Percentiles rank a stretch among this genome's conserved stretches.
Evolutionary conservation across 2,329 filamentous ascomycete genomes (phyloP).

Genomic region (Pseudogymnoascus sp.): DNA sequence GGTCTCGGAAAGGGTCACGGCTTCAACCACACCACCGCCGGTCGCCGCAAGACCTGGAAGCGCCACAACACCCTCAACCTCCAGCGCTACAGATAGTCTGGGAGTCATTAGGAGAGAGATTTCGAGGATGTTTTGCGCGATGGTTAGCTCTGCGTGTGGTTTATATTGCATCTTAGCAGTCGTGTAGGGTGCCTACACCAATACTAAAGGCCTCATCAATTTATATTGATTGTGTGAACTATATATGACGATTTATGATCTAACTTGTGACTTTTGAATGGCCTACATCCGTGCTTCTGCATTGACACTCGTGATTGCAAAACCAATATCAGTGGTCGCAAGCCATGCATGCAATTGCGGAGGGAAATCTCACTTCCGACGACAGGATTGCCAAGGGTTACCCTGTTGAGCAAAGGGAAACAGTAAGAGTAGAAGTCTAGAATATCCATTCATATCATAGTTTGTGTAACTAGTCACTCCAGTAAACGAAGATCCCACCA

Average conservation of each 20-base stretch:
- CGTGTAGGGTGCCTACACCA: conserved; percentile 3
- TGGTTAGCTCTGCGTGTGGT: conserved; percentile 8
- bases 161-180: conserved; percentile 6
- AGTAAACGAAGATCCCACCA: neutral
- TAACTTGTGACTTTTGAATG: neutral
- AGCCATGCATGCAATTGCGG: neutral
- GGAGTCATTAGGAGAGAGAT: neutral
- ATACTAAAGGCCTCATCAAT: conserved; percentile 9
- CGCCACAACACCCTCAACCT: conserved; percentile 98
- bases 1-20: conserved; percentile 98
- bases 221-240: conserved; percentile 11
- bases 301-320: neutral
- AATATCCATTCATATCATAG: conserved; percentile 8
- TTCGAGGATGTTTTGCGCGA: conserved; percentile 1
- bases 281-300: neutral
- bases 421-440: neutral
- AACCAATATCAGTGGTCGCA: neutral
- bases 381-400: neutral
- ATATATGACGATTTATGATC: conserved; percentile 10
- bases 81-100: conserved; percentile 84
- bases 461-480: neutral
- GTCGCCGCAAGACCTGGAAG: conserved; percentile 99
- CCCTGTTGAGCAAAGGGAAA: neutral
- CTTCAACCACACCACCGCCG: conserved; percentile 97
- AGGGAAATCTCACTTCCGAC: neutral